Evolutionary conservation across 345 rosid species (phyloP).

Genomic region (Rhodomyrtus tomentosa): DNA sequence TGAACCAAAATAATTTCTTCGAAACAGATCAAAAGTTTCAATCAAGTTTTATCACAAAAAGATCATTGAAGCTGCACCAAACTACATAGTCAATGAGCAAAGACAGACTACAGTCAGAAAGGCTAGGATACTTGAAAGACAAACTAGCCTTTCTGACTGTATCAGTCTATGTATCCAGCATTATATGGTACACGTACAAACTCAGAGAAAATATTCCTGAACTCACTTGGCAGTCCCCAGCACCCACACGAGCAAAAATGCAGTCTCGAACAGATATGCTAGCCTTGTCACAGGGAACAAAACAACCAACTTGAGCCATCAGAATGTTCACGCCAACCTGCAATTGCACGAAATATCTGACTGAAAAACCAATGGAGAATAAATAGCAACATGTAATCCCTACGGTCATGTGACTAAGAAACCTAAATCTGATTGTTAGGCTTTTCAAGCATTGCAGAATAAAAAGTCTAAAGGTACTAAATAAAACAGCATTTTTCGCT

Average conservation of each 20-base stretch:
- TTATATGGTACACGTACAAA: neutral
- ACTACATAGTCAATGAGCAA: neutral
- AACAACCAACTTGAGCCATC: constrained; percentile 98
- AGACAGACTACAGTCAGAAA: neutral
- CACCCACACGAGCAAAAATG: constrained; percentile 97
- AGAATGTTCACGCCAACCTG: constrained; percentile 89
- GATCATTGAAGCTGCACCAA: neutral
- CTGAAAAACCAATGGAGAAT: neutral
- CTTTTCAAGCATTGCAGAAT: neutral
- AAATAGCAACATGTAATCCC: neutral
- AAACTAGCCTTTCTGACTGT: too few species aligned
- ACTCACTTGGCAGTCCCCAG: constrained; percentile 99
- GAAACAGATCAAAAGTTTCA: neutral
- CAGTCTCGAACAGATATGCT: constrained; percentile 86
- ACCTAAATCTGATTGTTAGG: neutral
- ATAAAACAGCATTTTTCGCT: neutral
- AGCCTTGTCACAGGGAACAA: constrained; percentile 94
- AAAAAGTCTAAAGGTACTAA: neutral
- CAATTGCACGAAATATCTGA: neutral
- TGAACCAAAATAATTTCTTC: neutral
- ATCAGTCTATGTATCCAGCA: neutral
- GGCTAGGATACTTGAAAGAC: neutral
- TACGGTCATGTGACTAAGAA: neutral
- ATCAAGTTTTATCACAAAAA: neutral
- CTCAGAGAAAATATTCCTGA: neutral